A percentile compares a stretch with the other conserved stretches of the same genome.
phyloP scores from a whole-genome alignment of 768 basidiomycete species.

The Porphyrellus cyaneotinctus region DNA sequence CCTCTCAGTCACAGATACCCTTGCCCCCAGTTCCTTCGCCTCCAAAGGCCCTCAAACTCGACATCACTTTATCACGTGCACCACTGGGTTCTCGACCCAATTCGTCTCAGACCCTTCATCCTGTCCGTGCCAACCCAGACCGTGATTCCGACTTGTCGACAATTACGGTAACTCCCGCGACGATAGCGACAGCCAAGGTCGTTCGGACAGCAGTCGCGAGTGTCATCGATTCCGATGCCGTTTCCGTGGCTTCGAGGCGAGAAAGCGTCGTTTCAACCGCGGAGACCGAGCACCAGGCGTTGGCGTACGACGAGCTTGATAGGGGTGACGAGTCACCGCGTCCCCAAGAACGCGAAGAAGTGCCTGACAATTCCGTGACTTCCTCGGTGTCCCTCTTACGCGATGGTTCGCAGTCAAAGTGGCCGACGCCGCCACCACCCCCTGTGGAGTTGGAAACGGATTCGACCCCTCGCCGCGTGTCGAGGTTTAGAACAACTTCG shows the following conservation, averaged over 20 bases:
- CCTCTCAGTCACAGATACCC: conserved; percentile 9
- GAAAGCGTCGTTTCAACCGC: conserved; percentile 14
- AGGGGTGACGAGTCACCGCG: neutral
- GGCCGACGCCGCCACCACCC: conserved; percentile 31
- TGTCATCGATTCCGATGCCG: conserved; percentile 36
- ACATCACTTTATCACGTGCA: neutral
- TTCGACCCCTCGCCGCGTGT: conserved; percentile 22
- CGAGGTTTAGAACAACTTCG: conserved; percentile 29
- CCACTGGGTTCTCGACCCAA: conserved; percentile 8
- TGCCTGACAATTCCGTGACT: conserved; percentile 11
- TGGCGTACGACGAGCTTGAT: neutral
- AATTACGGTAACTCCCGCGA: conserved; percentile 40
- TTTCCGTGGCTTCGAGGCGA: conserved; percentile 16
- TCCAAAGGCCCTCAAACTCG: neutral
- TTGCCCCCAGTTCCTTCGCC: conserved; percentile 10
- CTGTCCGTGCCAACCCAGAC: conserved; percentile 13
- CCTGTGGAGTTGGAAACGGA: conserved; percentile 26
- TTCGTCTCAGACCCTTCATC: conserved; percentile 21
- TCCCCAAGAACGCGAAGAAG: conserved; percentile 11
- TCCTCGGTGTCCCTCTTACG: conserved; percentile 18
- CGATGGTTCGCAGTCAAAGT: conserved; percentile 21
- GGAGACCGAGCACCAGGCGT: conserved; percentile 1
- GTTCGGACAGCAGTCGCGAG: conserved; percentile 52
- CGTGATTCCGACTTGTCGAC: conserved; percentile 36
- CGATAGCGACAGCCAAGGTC: conserved; percentile 45